Base-by-base conservation (phyloP, 2,329 filamentous ascomycete species). In the Colletotrichum chrysophilum region DNA sequence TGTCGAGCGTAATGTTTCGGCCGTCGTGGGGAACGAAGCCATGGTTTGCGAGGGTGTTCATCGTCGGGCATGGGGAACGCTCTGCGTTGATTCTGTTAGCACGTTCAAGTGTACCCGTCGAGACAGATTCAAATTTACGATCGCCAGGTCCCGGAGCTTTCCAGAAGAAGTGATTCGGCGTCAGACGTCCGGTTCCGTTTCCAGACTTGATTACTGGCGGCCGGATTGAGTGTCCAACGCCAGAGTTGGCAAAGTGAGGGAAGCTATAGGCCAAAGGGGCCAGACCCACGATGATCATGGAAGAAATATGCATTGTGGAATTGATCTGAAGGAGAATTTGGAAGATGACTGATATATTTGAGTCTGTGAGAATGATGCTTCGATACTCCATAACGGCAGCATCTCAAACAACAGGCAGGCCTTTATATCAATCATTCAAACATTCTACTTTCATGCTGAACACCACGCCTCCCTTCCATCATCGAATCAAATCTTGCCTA, bases 11-110 rank as follows among this genome's bases (percentile, higher is more conserved):
- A 16, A 81, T 70, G 43, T 80, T 74, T 16, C 76, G 75, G 24
- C 80, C 79, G 48, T 77, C 69, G 36, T 77, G 79, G 1, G 79
- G 79, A 16, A 81, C 76, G 52, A 78, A 80, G 68, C 75, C 77
- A 67, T 81, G 79, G 74, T 81, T 80, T 4, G 78, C 78, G 21
- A 81, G 77, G 3, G 79, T 67, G 71, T 81, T 81, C 24, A 77
- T 48, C 48, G 78, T 77, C 7, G 75, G 78, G 61, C 77, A 77
- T 5, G 78, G 77, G 26, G 32, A 26, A 9, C 28, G 30, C 16
- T 24, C 16, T 65, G 21, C n/a, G 4, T 65, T 10, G 58, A 65
- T 28, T 24, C 36, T 58, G 55, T 58, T 28, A 28, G 55, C 16
- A 58, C 21, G 4, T 58, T 28, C 52, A 2, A 28, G 4, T 58